These are phyloP conservation scores for Clathrus columnatus DNA, from an alignment of 768 basidiomycete genomes.

Conservation along the genomic window DNA sequence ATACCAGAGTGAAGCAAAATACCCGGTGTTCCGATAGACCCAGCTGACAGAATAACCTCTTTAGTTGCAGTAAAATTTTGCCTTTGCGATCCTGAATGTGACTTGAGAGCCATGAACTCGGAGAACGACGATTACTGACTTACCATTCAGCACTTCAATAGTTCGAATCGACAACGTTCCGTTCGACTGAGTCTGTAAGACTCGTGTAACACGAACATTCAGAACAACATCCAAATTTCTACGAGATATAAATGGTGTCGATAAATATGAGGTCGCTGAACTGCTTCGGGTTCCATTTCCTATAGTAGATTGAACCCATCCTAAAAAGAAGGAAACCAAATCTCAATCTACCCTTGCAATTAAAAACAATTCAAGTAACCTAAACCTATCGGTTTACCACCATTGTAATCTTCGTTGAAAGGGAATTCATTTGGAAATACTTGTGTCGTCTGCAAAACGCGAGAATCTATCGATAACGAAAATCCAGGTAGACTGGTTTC, in stretches of 20 bases:
- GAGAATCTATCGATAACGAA: conserved; percentile 24
- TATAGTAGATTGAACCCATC: conserved; percentile 13
- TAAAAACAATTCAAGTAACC: background rate
- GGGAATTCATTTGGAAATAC: conserved; percentile 6
- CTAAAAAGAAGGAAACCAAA: too few relatives aligned
- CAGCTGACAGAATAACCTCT: conserved; percentile 24
- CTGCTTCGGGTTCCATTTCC: conserved; percentile 12
- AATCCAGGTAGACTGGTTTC: conserved; percentile 26
- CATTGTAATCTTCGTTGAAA: conserved; percentile 7
- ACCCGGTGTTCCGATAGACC: conserved; percentile 20
- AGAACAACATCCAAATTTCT: conserved; percentile 25
- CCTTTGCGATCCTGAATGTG: background rate
- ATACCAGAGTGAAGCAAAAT: conserved; percentile 24
- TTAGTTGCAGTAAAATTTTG: conserved; percentile 20
- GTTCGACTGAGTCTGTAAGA: background rate
- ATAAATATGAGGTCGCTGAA: conserved; percentile 8
- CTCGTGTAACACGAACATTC: conserved; percentile 10
- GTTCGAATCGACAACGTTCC: background rate
- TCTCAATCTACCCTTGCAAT: background rate
- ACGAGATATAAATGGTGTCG: conserved; percentile 3
- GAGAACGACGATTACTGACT: background rate
- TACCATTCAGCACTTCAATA: conserved; percentile 7
- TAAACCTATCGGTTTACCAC: background rate
- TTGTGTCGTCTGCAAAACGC: conserved; percentile 15
- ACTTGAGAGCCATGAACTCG: background rate